Percentiles rank a stretch among this genome's conserved stretches.
phyloP scores from a whole-genome alignment of 345 rosid species.

The Sisymbrium altissimum region DNA sequence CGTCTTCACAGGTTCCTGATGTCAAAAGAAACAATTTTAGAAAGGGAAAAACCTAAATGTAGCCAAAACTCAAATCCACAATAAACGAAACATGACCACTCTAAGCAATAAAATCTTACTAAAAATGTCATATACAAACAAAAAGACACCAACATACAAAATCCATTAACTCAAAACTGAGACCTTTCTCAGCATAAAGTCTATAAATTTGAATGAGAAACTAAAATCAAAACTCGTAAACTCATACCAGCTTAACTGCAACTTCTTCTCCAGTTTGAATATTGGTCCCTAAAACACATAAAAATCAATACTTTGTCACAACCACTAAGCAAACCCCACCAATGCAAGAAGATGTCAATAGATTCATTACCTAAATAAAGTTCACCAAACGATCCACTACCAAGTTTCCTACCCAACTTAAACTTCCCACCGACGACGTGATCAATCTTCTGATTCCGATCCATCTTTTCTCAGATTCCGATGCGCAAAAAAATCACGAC shows the following conservation, averaged over 20 bases:
- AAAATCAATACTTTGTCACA: neutral
- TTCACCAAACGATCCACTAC: conserved; percentile 89
- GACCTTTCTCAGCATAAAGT: too few relatives aligned
- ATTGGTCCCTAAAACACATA: conserved; percentile 52
- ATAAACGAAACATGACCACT: neutral
- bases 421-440: conserved; percentile 67
- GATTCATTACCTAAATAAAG: conserved; percentile 62
- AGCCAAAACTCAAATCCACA: neutral
- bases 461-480: neutral
- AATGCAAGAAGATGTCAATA: neutral
- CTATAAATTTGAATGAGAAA: neutral
- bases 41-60: neutral
- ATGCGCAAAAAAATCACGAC: neutral
- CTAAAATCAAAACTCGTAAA: neutral
- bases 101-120: neutral
- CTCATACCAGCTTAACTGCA: conserved; percentile 75
- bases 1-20: conserved; percentile 83
- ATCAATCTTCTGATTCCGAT: conserved; percentile 49
- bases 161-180: neutral
- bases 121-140: neutral
- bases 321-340: neutral
- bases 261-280: conserved; percentile 86
- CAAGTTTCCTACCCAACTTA: conserved; percentile 88
- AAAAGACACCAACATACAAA: neutral
- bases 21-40: neutral